A percentile compares a stretch with the other conserved stretches of the same genome.
Evolutionary conservation across 805 yeast species (phyloP).

Genomic region (Starmerella cellae): DNA sequence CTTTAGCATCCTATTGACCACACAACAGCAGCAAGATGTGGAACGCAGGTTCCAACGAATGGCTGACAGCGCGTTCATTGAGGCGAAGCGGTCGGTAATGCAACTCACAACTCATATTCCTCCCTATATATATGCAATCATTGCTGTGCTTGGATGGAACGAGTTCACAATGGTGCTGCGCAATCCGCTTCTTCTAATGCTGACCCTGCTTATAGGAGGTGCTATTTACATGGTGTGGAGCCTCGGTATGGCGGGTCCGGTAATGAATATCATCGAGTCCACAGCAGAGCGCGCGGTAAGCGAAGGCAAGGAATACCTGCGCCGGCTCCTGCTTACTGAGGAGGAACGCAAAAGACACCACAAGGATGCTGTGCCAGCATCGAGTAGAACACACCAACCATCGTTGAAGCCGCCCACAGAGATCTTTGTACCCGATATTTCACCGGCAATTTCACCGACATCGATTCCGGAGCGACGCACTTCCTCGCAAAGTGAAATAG

Average conservation of each 20-base stretch:
- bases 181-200: slow-evolving; percentile 62
- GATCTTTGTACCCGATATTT: too few species aligned
- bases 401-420: slow-evolving; percentile 7
- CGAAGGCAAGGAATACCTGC: slow-evolving; percentile 35
- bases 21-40: slow-evolving; percentile 44
- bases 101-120: slow-evolving; percentile 73
- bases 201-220: slow-evolving; percentile 45
- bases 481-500: too few species aligned
- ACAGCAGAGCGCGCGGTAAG: slow-evolving; percentile 43
- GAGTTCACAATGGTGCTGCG: slow-evolving; percentile 79
- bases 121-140: slow-evolving; percentile 57
- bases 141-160: slow-evolving; percentile 83
- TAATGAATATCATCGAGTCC: slow-evolving; percentile 44
- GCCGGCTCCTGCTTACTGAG: slow-evolving; percentile 10
- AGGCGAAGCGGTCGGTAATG: slow-evolving; percentile 76
- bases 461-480: too few species aligned
- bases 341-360: slow-evolving; percentile 3
- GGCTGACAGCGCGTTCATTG: slow-evolving; percentile 66
- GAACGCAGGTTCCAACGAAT: slow-evolving; percentile 52
- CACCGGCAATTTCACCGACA: too few species aligned
- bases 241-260: slow-evolving; percentile 66
- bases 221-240: slow-evolving; percentile 54
- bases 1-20: slow-evolving; percentile 38
- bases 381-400: neutral
- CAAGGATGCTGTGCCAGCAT: neutral